Conservation (phyloP, 1,284 basidiomycete species). For the Heliocybe sulcata region DNA sequence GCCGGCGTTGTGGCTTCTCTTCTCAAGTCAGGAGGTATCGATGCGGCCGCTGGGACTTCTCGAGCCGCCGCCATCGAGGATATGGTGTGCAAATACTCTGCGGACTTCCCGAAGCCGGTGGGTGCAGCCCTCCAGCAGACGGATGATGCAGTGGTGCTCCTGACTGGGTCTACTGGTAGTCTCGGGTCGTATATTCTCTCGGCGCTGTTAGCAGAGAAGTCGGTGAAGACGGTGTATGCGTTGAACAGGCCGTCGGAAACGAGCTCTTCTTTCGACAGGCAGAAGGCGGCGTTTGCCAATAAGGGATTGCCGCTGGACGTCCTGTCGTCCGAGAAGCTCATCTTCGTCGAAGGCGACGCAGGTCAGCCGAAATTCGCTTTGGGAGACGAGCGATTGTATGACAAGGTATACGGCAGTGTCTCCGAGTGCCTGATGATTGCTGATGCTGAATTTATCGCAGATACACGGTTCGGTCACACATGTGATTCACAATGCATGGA, state of each 20-base stretch:
- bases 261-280: background rate
- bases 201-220: background rate
- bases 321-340: background rate
- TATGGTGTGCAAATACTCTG: background rate
- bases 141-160: background rate
- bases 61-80: background rate
- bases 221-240: slow-evolving; percentile 3
- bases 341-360: slow-evolving; percentile 4
- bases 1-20: background rate
- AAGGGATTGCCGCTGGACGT: background rate
- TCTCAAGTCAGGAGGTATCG: background rate
- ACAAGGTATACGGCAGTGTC: slow-evolving; percentile 3
- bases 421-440: background rate
- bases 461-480: slow-evolving; percentile 3
- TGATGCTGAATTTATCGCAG: background rate
- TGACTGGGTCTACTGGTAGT: slow-evolving; percentile 3
- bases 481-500: slow-evolving; percentile 35
- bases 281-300: background rate
- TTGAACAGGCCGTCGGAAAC: background rate
- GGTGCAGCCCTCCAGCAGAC: background rate
- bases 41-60: background rate
- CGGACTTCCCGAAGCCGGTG: background rate
- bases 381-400: slow-evolving; percentile 1
- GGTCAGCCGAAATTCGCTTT: background rate
- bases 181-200: background rate